Evolutionary conservation across 2,329 filamentous ascomycete genomes (phyloP).

Genomic region (Apiospora saccharicola): DNA sequence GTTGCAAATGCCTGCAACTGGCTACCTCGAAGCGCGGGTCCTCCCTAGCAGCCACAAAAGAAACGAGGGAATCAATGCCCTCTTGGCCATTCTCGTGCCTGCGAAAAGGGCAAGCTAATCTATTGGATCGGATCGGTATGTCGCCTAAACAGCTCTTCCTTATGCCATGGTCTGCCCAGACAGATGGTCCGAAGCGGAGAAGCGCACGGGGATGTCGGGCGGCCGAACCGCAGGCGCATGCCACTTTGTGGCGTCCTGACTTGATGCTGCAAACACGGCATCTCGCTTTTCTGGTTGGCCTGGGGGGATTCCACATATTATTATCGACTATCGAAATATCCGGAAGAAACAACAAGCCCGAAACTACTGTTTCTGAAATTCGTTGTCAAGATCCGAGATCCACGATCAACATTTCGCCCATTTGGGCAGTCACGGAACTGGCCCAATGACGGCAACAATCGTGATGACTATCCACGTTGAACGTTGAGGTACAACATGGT

Average conservation of each 20-base stretch:
- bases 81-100: not conserved
- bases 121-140: conserved; percentile 11
- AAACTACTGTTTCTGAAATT: not conserved
- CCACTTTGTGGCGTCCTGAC: not conserved
- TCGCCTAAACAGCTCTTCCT: conserved; percentile 2
- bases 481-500: not conserved
- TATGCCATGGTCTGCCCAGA: not conserved
- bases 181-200: not conserved
- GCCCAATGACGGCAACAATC: not conserved
- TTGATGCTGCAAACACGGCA: conserved; percentile 13
- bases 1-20: not conserved
- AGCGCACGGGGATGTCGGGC: conserved; percentile 9
- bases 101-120: not conserved
- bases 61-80: not conserved
- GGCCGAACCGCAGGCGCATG: not conserved
- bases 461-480: not conserved
- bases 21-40: not conserved
- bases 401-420: not conserved
- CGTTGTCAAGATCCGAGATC: not conserved
- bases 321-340: not conserved
- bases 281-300: not conserved
- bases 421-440: not conserved
- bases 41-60: not conserved
- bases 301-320: not conserved
- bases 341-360: not conserved